These are phyloP conservation scores for Nicotiana sylvestris DNA, from an alignment of 257 asterid genomes.

Conservation along the genomic window DNA sequence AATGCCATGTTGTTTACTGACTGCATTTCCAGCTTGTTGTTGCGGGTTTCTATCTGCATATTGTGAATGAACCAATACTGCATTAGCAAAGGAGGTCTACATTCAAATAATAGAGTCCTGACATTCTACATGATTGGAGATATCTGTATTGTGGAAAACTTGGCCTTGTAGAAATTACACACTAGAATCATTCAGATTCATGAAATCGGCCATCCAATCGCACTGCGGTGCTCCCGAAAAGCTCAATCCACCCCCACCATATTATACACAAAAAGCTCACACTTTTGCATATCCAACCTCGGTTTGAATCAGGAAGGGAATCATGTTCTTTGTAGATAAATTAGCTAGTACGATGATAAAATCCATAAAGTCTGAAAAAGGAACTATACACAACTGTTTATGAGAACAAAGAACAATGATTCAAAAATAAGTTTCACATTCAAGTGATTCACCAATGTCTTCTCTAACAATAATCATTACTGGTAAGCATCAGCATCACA, in stretches of 20 bases:
- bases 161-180: neutral
- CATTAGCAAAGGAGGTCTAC: slow-evolving; percentile 17
- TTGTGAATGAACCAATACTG: slow-evolving; percentile 14
- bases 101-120: neutral
- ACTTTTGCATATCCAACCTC: neutral
- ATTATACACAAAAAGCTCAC: neutral
- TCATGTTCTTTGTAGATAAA: neutral
- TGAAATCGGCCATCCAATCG: too few species aligned
- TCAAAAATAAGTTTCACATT: neutral
- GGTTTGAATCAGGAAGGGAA: neutral
- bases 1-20: slow-evolving; percentile 82
- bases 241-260: too few species aligned
- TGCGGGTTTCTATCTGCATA: slow-evolving; percentile 86
- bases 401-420: neutral
- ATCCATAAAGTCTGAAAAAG: neutral
- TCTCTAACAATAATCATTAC: neutral
- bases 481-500: neutral
- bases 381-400: neutral
- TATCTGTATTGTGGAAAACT: neutral
- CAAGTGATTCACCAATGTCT: neutral
- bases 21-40: slow-evolving; percentile 97
- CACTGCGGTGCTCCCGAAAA: too few species aligned
- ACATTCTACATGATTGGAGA: neutral
- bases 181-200: neutral
- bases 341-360: neutral